Conservation (phyloP, 1,284 basidiomycete genomes). For the Austroboletus novae-zelandiae region DNA sequence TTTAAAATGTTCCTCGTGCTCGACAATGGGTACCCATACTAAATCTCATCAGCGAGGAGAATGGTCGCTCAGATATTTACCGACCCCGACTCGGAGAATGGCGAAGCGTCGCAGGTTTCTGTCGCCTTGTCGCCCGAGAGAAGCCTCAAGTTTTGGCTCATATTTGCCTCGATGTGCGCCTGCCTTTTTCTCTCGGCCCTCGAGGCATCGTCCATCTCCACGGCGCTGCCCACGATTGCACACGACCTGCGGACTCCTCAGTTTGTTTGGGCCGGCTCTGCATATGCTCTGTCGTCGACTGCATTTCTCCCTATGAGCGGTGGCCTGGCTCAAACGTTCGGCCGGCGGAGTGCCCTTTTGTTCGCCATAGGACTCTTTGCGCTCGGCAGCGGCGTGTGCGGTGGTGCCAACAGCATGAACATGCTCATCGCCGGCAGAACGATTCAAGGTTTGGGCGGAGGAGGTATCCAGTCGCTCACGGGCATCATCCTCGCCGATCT, state of each 20-base stretch:
- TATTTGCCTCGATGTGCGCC: neutral
- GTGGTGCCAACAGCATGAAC: slow-evolving; percentile 37
- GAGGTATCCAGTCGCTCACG: slow-evolving; percentile 35
- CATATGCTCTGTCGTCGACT: slow-evolving; percentile 29
- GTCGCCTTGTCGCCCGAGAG: neutral
- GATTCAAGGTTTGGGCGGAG: slow-evolving; percentile 38
- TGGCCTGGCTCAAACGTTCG: slow-evolving; percentile 29
- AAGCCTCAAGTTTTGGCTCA: slow-evolving; percentile 4
- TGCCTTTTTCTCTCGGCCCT: slow-evolving; percentile 6
- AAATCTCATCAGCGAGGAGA: too few species aligned
- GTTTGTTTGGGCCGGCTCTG: slow-evolving; percentile 35
- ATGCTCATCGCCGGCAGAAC: slow-evolving; percentile 38
- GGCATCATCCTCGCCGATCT: slow-evolving; percentile 39
- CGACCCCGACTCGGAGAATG: too few species aligned
- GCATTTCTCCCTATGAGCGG: slow-evolving; percentile 31
- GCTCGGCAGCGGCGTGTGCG: slow-evolving; percentile 39
- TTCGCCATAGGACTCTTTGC: slow-evolving; percentile 24
- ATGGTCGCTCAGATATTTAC: too few species aligned
- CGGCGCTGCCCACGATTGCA: slow-evolving; percentile 36
- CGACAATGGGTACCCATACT: too few species aligned
- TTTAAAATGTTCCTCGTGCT: too few species aligned
- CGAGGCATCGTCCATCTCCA: slow-evolving; percentile 10
- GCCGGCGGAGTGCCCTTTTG: slow-evolving; percentile 32
- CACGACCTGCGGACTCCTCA: slow-evolving; percentile 29
- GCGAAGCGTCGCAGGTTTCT: too few species aligned